A percentile compares a stretch with the other conserved stretches of the same genome.
Evolutionary conservation across 371 early-diverging fungal genomes (phyloP).

Genomic region (Saksenaea oblongispora): DNA sequence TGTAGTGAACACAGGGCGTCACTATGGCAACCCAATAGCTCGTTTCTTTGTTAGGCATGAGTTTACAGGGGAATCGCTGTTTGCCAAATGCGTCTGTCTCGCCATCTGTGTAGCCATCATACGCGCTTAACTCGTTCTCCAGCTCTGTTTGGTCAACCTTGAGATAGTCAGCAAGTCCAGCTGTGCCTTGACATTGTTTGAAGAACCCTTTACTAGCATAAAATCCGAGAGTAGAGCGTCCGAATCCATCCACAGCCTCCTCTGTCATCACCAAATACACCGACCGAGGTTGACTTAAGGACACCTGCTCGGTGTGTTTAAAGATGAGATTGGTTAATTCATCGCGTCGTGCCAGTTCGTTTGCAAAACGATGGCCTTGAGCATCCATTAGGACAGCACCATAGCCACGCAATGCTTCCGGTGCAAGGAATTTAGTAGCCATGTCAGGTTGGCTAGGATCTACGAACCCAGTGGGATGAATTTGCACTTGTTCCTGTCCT

Average conservation of each 20-base stretch:
- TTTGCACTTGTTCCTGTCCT: constrained; percentile 59
- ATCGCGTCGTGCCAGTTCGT: constrained; percentile 73
- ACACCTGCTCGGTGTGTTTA: constrained; percentile 15
- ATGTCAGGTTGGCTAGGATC: constrained; percentile 69
- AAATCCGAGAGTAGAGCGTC: constrained; percentile 57
- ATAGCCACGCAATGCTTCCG: constrained; percentile 83
- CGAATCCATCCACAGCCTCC: constrained; percentile 56
- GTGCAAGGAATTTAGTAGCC: constrained; percentile 67
- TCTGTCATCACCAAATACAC: constrained; percentile 60
- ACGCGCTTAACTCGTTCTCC: constrained; percentile 55
- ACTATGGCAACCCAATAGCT: constrained; percentile 71
- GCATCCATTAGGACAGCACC: constrained; percentile 74
- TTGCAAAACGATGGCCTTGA: constrained; percentile 71
- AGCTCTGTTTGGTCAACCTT: constrained; percentile 46
- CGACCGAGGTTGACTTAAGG: constrained; percentile 14
- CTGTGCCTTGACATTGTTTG: constrained; percentile 47
- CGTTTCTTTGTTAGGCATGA: constrained; percentile 38
- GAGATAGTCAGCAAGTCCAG: constrained; percentile 58
- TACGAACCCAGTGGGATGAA: constrained; percentile 89
- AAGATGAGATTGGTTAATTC: constrained; percentile 56
- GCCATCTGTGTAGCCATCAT: constrained; percentile 50
- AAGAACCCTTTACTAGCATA: constrained; percentile 66
- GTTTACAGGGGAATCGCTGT: constrained; percentile 62
- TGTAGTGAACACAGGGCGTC: constrained; percentile 83
- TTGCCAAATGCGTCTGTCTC: constrained; percentile 66